phyloP scores from a whole-genome alignment of 2,329 filamentous ascomycete genomes.

The Didymella glomerata region DNA sequence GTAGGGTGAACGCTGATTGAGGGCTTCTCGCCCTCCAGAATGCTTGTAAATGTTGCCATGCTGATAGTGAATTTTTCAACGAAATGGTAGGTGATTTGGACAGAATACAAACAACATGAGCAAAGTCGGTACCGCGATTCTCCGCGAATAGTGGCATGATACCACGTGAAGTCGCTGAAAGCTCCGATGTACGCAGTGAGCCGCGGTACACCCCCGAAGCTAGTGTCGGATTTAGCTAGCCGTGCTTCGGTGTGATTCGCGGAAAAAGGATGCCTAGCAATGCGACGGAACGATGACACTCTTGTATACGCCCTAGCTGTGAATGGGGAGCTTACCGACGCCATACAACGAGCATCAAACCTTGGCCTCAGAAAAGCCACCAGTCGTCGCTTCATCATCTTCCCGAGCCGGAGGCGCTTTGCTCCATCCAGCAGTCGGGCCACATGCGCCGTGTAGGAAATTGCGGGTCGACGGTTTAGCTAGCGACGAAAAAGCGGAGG shows the following conservation, averaged over 20 bases:
- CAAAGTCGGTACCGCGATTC: constrained; percentile 1
- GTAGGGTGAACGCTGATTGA: constrained; percentile 71
- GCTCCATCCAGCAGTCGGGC: constrained; percentile 8
- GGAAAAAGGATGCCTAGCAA: constrained; percentile 15
- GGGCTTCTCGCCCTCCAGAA: constrained; percentile 67
- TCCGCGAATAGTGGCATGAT: constrained; percentile 16
- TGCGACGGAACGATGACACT: constrained; percentile 9
- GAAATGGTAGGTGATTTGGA: constrained; percentile 5
- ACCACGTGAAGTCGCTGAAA: constrained; percentile 22
- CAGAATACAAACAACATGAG: constrained; percentile 4
- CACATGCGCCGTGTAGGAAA: constrained; percentile 7
- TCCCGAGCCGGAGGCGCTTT: constrained; percentile 9
- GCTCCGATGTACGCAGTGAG: constrained; percentile 17
- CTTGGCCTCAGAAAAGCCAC: constrained; percentile 16
- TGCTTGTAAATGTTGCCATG: constrained; percentile 79
- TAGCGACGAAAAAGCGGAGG: constrained; percentile 18
- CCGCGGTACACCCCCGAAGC: constrained; percentile 15
- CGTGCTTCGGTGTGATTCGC: constrained; percentile 2
- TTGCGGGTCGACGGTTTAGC: constrained; percentile 8
- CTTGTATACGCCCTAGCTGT: constrained; percentile 10
- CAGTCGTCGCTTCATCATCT: constrained; percentile 20
- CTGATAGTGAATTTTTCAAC: constrained; percentile 7
- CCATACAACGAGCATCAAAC: constrained; percentile 4
- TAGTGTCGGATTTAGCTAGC: constrained; percentile 7
- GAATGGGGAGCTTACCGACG: constrained; percentile 11